These are phyloP conservation scores for Aspergillus intermedius DNA, from an alignment of 2,329 filamentous ascomycete genomes.

Conservation along the genomic window DNA sequence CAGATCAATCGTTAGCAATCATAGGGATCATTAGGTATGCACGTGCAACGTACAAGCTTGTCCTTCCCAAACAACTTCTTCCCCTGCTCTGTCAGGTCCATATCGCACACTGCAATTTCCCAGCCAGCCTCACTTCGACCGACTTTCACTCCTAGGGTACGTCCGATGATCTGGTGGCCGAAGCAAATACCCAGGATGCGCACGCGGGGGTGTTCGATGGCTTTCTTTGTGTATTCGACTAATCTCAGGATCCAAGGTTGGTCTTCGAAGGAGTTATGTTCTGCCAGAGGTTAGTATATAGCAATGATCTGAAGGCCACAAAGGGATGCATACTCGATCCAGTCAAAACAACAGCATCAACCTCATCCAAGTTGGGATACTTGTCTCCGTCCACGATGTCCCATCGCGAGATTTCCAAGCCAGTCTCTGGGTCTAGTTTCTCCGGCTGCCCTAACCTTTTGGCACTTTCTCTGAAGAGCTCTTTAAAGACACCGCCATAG, in stretches of 20 bases:
- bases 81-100: slow-evolving; percentile 63
- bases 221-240: slow-evolving; percentile 58
- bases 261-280: slow-evolving; percentile 66
- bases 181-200: slow-evolving; percentile 78
- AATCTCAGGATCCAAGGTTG: slow-evolving; percentile 70
- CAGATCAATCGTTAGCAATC: background rate
- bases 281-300: slow-evolving; percentile 26
- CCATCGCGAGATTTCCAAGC: slow-evolving; percentile 57
- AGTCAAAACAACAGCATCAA: slow-evolving; percentile 79
- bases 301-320: background rate
- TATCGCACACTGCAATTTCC: slow-evolving; percentile 70
- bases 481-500: slow-evolving; percentile 65
- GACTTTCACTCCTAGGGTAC: slow-evolving; percentile 64
- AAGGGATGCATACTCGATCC: slow-evolving; percentile 53
- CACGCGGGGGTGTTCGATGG: slow-evolving; percentile 57
- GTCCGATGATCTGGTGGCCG: slow-evolving; percentile 76
- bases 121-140: slow-evolving; percentile 63
- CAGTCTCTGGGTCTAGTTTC: slow-evolving; percentile 27
- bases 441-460: slow-evolving; percentile 36
- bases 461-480: slow-evolving; percentile 53
- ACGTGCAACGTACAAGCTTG: slow-evolving; percentile 45
- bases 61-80: slow-evolving; percentile 65
- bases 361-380: slow-evolving; percentile 65
- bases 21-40: background rate
- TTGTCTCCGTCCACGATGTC: slow-evolving; percentile 62